Conservation (phyloP, 768 basidiomycete genomes). For the Podaxis sp. region DNA sequence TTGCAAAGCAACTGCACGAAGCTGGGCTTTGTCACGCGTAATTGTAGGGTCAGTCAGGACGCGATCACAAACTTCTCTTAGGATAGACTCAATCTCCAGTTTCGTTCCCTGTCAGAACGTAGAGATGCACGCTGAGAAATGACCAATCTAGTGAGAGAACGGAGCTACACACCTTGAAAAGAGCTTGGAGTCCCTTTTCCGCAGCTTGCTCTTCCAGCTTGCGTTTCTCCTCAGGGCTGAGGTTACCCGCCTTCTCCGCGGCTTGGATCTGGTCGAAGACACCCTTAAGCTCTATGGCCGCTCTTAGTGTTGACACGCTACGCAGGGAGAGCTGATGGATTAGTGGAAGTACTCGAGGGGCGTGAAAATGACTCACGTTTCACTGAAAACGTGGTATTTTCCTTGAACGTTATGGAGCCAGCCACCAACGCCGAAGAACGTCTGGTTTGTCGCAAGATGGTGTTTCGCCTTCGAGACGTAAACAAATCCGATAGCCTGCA, state of each 20-base stretch:
- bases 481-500: slow-evolving; percentile 84
- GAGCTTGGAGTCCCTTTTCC: slow-evolving; percentile 85
- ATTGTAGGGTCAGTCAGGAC: slow-evolving; percentile 58
- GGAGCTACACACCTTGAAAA: slow-evolving; percentile 66
- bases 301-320: slow-evolving; percentile 79
- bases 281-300: slow-evolving; percentile 83
- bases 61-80: slow-evolving; percentile 85
- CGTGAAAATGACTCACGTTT: slow-evolving; percentile 58
- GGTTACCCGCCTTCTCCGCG: slow-evolving; percentile 80
- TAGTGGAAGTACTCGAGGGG: neutral
- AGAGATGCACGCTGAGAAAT: neutral
- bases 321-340: neutral
- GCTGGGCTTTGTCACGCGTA: slow-evolving; percentile 51
- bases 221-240: slow-evolving; percentile 73
- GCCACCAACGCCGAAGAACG: slow-evolving; percentile 80
- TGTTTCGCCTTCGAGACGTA: slow-evolving; percentile 83
- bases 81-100: slow-evolving; percentile 84
- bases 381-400: slow-evolving; percentile 90
- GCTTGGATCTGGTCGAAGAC: slow-evolving; percentile 92
- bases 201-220: slow-evolving; percentile 89
- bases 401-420: slow-evolving; percentile 92
- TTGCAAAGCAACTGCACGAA: slow-evolving; percentile 79
- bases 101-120: slow-evolving; percentile 64
- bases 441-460: slow-evolving; percentile 67
- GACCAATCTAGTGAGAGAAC: neutral